A percentile compares a stretch with the other conserved stretches of the same genome.
phyloP scores from a whole-genome alignment of 1,284 basidiomycete genomes.

The Mycena sp. region DNA sequence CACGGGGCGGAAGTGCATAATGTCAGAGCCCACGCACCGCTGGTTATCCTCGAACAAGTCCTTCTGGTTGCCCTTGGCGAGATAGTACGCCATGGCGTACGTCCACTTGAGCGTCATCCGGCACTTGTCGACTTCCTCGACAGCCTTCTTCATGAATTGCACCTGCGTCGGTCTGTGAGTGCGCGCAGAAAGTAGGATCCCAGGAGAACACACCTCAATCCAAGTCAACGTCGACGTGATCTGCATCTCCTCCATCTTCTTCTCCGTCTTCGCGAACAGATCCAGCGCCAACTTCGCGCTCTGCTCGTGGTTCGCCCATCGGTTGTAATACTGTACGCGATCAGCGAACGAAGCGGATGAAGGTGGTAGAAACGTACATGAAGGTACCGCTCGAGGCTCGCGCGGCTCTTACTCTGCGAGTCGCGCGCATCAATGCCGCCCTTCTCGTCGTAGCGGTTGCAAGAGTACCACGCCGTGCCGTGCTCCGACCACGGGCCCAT shows the following conservation, averaged over 20 bases:
- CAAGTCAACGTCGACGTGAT: slow-evolving; percentile 90
- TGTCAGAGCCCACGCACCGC: slow-evolving; percentile 67
- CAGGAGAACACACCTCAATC: slow-evolving; percentile 76
- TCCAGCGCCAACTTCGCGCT: slow-evolving; percentile 95
- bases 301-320: slow-evolving; percentile 98
- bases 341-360: background rate
- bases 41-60: slow-evolving; percentile 98
- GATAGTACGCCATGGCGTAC: slow-evolving; percentile 99
- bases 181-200: background rate
- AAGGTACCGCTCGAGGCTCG: slow-evolving; percentile 94
- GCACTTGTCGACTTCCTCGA: slow-evolving; percentile 90
- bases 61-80: slow-evolving; percentile 90
- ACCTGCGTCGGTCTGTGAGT: slow-evolving; percentile 44
- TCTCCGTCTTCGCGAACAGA: slow-evolving; percentile 94
- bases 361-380: slow-evolving; percentile 68
- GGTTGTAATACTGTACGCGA: slow-evolving; percentile 87
- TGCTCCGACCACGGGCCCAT: slow-evolving; percentile 97
- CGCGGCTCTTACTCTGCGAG: slow-evolving; percentile 87
- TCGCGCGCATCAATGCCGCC: slow-evolving; percentile 90
- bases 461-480: slow-evolving; percentile 97
- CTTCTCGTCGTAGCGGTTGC: slow-evolving; percentile 97
- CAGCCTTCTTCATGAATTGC: slow-evolving; percentile 98
- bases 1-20: background rate
- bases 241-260: slow-evolving; percentile 99
- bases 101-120: slow-evolving; percentile 99